phyloP scores from a whole-genome alignment of 305 asterid species.

The Solanum aculeatissimum region DNA sequence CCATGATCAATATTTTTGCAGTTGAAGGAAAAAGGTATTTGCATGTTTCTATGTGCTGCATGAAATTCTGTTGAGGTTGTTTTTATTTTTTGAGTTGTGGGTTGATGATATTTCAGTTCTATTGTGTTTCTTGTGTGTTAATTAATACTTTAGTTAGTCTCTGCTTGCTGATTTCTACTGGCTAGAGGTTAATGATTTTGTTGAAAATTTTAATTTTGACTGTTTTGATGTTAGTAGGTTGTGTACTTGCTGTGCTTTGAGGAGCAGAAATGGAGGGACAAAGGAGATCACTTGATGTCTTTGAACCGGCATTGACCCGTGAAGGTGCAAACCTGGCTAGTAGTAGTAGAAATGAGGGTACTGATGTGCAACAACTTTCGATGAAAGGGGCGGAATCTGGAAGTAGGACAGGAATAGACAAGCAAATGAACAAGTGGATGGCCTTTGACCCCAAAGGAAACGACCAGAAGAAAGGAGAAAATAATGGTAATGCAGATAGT shows the following conservation, averaged over 20 bases:
- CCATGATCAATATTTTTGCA: background rate
- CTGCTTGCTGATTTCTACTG: background rate
- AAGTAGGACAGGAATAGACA: background rate
- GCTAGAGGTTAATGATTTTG: conserved; percentile 5
- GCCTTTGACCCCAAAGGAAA: conserved; percentile 35
- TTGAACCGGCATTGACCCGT: conserved; percentile 27
- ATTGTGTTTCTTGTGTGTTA: background rate
- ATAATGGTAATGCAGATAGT: background rate
- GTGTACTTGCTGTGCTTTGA: background rate
- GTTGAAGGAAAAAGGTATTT: background rate
- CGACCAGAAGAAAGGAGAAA: conserved; percentile 1
- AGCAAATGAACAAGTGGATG: conserved; percentile 48
- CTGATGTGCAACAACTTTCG: conserved; percentile 19
- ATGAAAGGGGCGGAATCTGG: conserved; percentile 18
- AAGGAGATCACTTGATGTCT: conserved; percentile 38
- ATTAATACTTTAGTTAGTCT: background rate
- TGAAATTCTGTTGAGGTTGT: background rate
- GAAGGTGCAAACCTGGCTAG: conserved; percentile 8
- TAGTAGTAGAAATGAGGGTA: conserved; percentile 12
- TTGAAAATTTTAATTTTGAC: background rate
- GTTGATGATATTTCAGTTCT: background rate
- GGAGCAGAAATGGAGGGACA: conserved; percentile 30
- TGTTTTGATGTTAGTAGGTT: conserved; percentile 10
- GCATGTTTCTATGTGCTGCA: background rate
- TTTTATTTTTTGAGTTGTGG: background rate